phyloP scores from a whole-genome alignment of 495 filamentous ascomycete species.

The Tetracladium setigerum region DNA sequence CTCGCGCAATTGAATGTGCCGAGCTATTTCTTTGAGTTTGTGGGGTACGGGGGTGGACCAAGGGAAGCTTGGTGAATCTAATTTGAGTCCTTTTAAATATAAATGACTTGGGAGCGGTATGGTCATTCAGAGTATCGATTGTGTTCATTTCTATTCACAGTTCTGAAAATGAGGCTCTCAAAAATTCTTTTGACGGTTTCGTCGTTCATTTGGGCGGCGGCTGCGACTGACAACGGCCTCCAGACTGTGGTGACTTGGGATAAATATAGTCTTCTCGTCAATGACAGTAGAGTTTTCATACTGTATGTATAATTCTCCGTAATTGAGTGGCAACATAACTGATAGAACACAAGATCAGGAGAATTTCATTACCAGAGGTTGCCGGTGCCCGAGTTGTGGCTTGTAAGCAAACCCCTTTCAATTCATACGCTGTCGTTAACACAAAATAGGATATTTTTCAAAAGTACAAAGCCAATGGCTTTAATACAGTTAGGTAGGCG shows the following conservation, averaged over 20 bases:
- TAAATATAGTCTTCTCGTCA: slow-evolving; percentile 42
- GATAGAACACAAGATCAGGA: slow-evolving; percentile 27
- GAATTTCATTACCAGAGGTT: slow-evolving; percentile 53
- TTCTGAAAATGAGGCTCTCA: slow-evolving; percentile 13
- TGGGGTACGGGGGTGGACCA: too few species aligned
- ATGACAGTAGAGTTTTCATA: slow-evolving; percentile 43
- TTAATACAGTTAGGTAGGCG: slow-evolving; percentile 38
- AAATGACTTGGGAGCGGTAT: too few species aligned
- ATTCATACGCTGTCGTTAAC: neutral
- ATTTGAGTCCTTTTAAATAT: too few species aligned
- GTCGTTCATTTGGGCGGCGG: slow-evolving; percentile 10
- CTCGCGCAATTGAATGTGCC: too few species aligned
- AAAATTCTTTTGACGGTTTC: slow-evolving; percentile 9
- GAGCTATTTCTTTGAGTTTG: too few species aligned
- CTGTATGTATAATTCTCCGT: slow-evolving; percentile 17
- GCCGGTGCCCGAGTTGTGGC: slow-evolving; percentile 45
- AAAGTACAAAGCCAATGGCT: slow-evolving; percentile 50
- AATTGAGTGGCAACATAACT: neutral
- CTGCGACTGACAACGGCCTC: slow-evolving; percentile 15
- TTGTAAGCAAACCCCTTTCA: slow-evolving; percentile 1
- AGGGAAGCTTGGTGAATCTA: too few species aligned
- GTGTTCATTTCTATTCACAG: too few species aligned
- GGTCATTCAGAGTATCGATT: too few species aligned
- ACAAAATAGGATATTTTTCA: slow-evolving; percentile 42
- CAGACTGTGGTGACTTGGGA: slow-evolving; percentile 31